Conservation (phyloP, 148 eudicot genomes). For the Agrostemma githago region DNA sequence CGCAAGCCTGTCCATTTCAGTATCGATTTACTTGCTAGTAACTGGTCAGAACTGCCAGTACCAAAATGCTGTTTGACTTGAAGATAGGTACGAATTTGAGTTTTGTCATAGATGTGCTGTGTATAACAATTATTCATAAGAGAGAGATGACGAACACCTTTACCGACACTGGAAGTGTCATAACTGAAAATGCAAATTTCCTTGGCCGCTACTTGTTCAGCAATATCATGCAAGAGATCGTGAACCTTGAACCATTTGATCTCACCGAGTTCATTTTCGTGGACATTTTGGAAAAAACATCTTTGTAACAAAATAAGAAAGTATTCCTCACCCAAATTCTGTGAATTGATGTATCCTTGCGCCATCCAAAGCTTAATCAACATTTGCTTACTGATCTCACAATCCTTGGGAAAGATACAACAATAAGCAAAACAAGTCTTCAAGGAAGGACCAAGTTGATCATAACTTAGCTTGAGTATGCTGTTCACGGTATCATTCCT, state of each 20-base stretch:
- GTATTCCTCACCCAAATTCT: constrained; percentile 12
- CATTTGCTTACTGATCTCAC: neutral
- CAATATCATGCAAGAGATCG: constrained; percentile 15
- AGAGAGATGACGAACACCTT: neutral
- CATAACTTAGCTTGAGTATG: constrained; percentile 11
- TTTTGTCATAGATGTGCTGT: constrained; percentile 3
- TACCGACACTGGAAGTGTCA: neutral
- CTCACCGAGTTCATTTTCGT: neutral
- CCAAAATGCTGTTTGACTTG: constrained; percentile 3
- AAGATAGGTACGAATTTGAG: constrained; percentile 5
- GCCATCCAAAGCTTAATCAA: constrained; percentile 25
- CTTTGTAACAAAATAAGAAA: constrained; percentile 15
- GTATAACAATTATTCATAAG: neutral
- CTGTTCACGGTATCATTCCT: neutral
- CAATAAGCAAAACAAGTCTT: constrained; percentile 15
- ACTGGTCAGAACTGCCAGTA: neutral
- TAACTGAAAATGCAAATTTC: neutral
- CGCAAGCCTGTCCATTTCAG: constrained; percentile 14
- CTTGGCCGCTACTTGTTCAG: constrained; percentile 1
- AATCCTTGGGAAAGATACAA: constrained; percentile 17
- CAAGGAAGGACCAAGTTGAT: constrained; percentile 1
- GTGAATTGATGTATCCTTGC: constrained; percentile 1
- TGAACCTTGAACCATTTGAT: neutral
- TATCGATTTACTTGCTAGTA: neutral
- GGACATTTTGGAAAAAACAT: constrained; percentile 18